Conservation (phyloP, 2,329 filamentous ascomycete genomes). For the Arthrinium phaeospermum region DNA sequence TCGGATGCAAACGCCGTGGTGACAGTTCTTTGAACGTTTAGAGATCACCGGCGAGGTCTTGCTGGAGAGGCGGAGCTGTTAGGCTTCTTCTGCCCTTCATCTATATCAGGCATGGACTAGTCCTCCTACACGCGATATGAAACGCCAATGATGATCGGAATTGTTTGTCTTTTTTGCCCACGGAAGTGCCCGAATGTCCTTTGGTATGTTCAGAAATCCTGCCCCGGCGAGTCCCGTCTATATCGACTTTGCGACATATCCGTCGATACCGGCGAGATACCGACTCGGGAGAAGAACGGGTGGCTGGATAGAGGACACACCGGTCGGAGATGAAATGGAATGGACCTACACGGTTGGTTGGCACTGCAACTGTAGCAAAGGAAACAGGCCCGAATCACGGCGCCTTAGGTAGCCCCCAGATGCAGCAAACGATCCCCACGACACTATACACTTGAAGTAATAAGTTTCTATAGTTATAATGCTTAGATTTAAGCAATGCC, state of each 20-base stretch:
- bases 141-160: not conserved
- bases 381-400: not conserved
- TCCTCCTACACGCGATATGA: slow-evolving; percentile 2
- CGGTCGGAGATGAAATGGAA: not conserved
- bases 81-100: not conserved
- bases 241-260: not conserved
- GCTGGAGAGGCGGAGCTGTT: not conserved
- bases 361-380: not conserved
- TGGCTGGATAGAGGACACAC: not conserved
- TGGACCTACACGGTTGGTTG: not conserved
- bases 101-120: not conserved
- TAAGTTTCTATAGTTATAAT: not conserved
- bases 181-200: not conserved
- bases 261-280: not conserved
- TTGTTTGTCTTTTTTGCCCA: not conserved
- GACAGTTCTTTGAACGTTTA: not conserved
- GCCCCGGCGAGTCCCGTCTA: not conserved
- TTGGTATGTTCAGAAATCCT: not conserved
- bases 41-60: not conserved
- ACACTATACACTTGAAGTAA: not conserved
- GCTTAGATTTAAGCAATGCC: not conserved
- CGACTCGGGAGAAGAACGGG: not conserved
- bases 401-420: not conserved
- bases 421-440: not conserved
- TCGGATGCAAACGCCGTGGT: not conserved